Evolutionary conservation across 2,329 filamentous ascomycete species (phyloP), one percentile per base, ranked within the genome.

Genomic region (Plenodomus tracheiphilus): DNA sequence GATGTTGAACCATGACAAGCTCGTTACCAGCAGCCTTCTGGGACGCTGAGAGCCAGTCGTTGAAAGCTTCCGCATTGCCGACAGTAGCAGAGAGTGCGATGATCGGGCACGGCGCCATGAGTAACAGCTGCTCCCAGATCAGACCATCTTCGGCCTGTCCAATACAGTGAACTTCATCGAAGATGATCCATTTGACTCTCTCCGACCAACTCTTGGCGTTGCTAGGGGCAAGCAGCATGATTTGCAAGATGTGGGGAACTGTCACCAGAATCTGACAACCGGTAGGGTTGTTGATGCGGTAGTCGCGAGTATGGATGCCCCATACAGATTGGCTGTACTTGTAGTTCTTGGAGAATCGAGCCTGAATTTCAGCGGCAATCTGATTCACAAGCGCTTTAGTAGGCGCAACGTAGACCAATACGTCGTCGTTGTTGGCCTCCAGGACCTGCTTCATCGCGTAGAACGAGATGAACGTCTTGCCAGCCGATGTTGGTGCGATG

Each of bases 321-420:
- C 88, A 93, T 0, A 92, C 85, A 0, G 84, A 88, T 58, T 85
- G 85, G 21, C 65, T 76, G 32, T 84, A 78, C 21, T 77, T 77
- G 68, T 85, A 82, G 0, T 71, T 76, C 70, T 92, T 93, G 0
- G 81, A 83, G 64, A 90, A 93, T 4, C 87, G 81, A 4, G 84
- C 88, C 65, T 90, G 84, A 15, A 92, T 79, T 70, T 92, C 88
- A 1, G 88, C 88, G 1, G 87, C 88, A 56, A 93, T 91, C 68
- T 93, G 89, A 65, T 92, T 92, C 49, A 92, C 88, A 10, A 93
- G 76, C 3, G 89, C 88, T 64, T 93, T 93, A 0, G 88, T 92
- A 0, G 89, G 89, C 0, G 88, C 89, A 5, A 93, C 86, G 57
- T 92, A 93, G 0, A 92, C 85, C 6, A 93, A 72, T 2, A 92